Evolutionary conservation across 106 monocot species (phyloP).

Genomic region (Platanthera guangdongensis): DNA sequence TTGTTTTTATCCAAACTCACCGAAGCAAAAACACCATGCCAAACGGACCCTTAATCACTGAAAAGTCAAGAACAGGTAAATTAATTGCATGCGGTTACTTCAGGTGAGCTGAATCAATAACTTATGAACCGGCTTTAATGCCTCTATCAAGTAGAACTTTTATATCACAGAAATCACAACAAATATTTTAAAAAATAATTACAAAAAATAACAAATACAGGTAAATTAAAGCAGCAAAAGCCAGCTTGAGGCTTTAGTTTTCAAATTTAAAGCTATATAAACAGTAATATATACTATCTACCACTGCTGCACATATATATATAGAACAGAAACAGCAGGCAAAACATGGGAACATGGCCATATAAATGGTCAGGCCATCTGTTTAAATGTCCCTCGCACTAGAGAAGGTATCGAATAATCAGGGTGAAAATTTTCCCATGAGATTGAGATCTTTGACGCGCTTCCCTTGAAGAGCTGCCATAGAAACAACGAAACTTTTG

Average conservation of each 20-base stretch:
- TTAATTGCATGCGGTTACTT: no score
- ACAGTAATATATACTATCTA: background rate
- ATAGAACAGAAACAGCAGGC: background rate
- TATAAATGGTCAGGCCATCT: background rate
- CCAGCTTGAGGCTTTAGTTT: slow-evolving; percentile 3
- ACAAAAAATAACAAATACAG: background rate
- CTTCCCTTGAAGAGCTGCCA: background rate
- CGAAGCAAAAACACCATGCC: no score
- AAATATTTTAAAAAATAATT: background rate
- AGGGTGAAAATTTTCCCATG: slow-evolving; percentile 1
- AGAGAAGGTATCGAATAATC: background rate
- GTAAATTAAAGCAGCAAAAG: background rate
- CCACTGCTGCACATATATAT: background rate
- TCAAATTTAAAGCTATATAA: slow-evolving; percentile 5
- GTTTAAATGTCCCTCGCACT: background rate
- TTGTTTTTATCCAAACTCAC: no score
- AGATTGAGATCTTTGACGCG: slow-evolving; percentile 13
- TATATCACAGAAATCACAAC: no score
- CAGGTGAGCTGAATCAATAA: no score
- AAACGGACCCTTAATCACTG: no score
- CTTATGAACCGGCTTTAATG: no score
- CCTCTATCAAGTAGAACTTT: no score
- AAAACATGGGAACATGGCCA: background rate
- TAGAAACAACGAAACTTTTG: background rate
- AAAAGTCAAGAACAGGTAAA: no score